A percentile compares a stretch with the other conserved stretches of the same genome.
Evolutionary conservation across 208 protist genomes (phyloP).

Genomic region (Leishmania major): DNA sequence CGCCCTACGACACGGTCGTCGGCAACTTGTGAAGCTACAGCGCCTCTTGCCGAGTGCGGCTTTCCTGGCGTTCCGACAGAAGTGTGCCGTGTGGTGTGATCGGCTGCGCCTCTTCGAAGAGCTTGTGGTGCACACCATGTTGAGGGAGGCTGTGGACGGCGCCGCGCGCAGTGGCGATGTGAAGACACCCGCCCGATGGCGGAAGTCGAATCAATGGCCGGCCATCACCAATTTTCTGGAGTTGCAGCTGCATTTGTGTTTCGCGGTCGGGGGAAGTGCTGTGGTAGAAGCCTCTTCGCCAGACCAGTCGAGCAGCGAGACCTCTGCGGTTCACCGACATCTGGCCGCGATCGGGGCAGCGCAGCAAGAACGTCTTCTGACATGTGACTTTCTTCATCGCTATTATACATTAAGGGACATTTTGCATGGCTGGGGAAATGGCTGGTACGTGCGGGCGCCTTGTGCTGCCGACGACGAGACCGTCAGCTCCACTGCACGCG

Average conservation of each 20-base stretch:
- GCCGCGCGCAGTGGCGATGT: conserved; percentile 11
- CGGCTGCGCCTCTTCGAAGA: conserved; percentile 30
- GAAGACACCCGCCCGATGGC: conserved; percentile 9
- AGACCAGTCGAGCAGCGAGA: background rate
- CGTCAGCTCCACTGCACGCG: no score
- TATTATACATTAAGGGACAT: conserved; percentile 24
- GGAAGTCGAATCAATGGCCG: conserved; percentile 34
- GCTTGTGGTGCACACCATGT: conserved; percentile 23
- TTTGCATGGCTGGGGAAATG: conserved; percentile 20
- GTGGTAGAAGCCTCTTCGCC: background rate
- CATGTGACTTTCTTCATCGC: background rate
- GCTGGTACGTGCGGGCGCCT: conserved; percentile 3
- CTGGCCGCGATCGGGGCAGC: conserved; percentile 4
- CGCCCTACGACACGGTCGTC: conserved; percentile 5
- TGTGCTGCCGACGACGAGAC: background rate
- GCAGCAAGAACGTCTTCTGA: background rate
- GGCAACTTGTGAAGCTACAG: conserved; percentile 11
- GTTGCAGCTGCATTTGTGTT: conserved; percentile 17
- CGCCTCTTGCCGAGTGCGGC: conserved; percentile 11
- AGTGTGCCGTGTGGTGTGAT: conserved; percentile 9
- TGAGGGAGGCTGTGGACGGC: conserved; percentile 21
- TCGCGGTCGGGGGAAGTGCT: background rate
- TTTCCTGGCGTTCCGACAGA: conserved; percentile 13
- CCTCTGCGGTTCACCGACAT: conserved; percentile 4
- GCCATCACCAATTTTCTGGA: conserved; percentile 19